Base-by-base conservation (phyloP, 495 filamentous ascomycete species). In the Penicillium tannophilum region DNA sequence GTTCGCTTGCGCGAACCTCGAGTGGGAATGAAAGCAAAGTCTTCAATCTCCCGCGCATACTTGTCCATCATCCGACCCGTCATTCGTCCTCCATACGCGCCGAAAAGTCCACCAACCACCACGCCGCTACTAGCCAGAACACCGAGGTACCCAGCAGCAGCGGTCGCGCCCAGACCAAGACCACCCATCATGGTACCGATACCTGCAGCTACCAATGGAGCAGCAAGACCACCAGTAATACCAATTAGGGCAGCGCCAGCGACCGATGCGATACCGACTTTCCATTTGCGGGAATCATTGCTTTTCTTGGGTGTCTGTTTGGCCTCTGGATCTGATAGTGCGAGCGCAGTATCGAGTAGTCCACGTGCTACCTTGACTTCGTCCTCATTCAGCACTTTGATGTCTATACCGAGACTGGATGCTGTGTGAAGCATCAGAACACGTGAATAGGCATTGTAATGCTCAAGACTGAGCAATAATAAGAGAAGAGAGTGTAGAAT, bases 21-120 rank as follows among this genome's bases (percentile, higher is more conserved):
- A 41, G 95, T 74, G 1, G 92, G 91, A 16, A 97, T 69, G 63
- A 98, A 93, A 6, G 86, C 91, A 70, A 97, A 96, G 70, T 97
- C 92, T 49, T 88, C 82, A 14, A 97, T 88, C 58, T 97, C 92
- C 54, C 84, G 86, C 17, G 90, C 87, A 72, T 96, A 94, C 44
- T 86, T 81, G 59, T 93, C 91, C 83, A 97, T 89, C 85, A 92
- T 89, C 67, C 90, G 84, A 31, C 88, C 87, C 2, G 88, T 89
- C 85, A 94, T 92, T 14, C 88, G 82, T 12, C 86, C 90, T 24
- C 92, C 92, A 68, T 94, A 96, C 9, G 92, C 90, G 31, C 93
- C 93, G 65, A 98, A 96, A 12, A 98, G 72, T 49, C 88, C 84
- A 6, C 92, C 93, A 19, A 96, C 88, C 43, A 91, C 74, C 16